Evolutionary conservation across 139 green algal genomes (phyloP), one percentile per base, ranked within the genome.

Genomic region (Tetraselmis striata): DNA sequence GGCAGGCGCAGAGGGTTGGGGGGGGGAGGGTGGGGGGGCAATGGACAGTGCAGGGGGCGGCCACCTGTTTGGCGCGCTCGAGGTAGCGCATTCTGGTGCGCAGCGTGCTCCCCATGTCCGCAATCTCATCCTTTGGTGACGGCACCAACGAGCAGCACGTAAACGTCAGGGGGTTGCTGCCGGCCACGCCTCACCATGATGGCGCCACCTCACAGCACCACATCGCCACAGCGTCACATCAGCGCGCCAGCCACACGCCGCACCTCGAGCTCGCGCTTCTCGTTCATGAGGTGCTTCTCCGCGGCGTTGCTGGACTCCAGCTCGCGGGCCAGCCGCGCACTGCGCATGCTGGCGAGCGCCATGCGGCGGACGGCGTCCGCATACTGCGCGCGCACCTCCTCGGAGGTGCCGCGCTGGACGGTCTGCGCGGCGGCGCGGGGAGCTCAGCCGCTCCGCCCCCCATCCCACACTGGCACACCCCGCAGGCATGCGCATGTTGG

Each of bases 291-390:
- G 0, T 84, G 82, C 31, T 85, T 83, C 83, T 92, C 89, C 26
- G 76, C 75, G 29, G 85, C 79, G 24, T 78, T 77, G 32, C 59
- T 83, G 29, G 83, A 80, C 59, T 90, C 84, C 59, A 92, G 79
- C 85, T 92, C 85, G 27, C 90, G 79, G 0, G 85, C 88, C 1
- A 92, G n/a, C 84, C 87, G 91, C 27, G 87, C 45, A 18, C 45
- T 67, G 11, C 45, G 45, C 45, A 67, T 67, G 45, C 45, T 67
- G 18, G 45, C 86, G 0, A 92, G 79, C 0, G 91, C 89, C 89
- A 89, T 89, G 76, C 85, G 82, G 23, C 88, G 80, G 29, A 93
- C 88, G 26, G 86, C 87, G 78, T 90, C 87, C 59, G 88, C 81
- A 28, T 90, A 89, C 80, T 92, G 83, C 80, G 79, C 83, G 83